Conservation (phyloP, 306 rosid species). For the Astragalus membranaceus region DNA sequence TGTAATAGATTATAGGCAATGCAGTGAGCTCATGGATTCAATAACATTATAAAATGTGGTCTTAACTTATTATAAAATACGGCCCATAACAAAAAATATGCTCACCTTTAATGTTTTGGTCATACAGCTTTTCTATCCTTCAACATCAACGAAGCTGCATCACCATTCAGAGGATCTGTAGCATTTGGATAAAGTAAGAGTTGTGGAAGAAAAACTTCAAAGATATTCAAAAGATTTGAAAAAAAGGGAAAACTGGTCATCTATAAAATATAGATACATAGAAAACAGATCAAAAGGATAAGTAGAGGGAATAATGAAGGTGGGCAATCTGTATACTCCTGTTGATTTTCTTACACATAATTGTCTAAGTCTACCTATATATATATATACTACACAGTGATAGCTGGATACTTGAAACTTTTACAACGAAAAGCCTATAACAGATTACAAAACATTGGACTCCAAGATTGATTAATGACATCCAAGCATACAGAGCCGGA, state of each 20-base stretch:
- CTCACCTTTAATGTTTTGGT: conserved; percentile 91
- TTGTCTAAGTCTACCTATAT: neutral
- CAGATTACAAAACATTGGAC: conserved; percentile 94
- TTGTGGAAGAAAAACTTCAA: conserved; percentile 97
- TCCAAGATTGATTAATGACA: conserved; percentile 97
- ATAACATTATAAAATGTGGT: neutral
- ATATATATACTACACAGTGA: neutral
- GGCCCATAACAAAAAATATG: neutral
- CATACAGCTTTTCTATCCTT: conserved; percentile 74
- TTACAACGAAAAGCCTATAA: conserved; percentile 16
- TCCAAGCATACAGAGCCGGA: conserved; percentile 99
- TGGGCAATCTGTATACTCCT: neutral
- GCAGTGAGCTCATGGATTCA: neutral
- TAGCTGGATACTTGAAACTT: conserved; percentile 2
- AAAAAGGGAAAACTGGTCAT: conserved; percentile 23
- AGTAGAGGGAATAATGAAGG: neutral
- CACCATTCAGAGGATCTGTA: conserved; percentile 94
- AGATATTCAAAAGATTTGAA: conserved; percentile 89
- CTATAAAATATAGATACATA: neutral
- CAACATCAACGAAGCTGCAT: conserved; percentile 95
- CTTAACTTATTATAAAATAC: neutral
- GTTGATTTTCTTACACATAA: neutral
- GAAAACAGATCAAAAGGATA: neutral
- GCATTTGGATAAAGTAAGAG: conserved; percentile 96
- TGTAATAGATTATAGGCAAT: neutral